These are phyloP conservation scores for Tetracladium setigerum DNA, from an alignment of 495 filamentous ascomycete genomes.

Conservation along the genomic window DNA sequence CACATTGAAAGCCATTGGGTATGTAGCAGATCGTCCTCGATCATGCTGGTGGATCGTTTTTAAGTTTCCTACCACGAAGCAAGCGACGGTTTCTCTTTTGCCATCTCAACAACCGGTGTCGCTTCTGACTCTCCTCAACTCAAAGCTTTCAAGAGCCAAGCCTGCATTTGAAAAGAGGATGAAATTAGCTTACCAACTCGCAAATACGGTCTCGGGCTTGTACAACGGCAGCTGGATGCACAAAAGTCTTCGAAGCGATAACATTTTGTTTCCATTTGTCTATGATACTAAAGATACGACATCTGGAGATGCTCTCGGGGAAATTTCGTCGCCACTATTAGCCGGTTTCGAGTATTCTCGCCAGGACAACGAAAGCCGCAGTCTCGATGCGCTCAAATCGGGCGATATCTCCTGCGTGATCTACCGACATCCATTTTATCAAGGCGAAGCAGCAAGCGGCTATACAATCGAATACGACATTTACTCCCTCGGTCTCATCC, in stretches of 20 bases:
- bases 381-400: background rate
- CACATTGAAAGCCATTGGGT: no score
- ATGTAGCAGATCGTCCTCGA: no score
- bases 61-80: no score
- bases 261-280: background rate
- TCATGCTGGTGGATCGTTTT: no score
- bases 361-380: background rate
- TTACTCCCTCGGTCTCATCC: background rate
- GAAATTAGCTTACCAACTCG: no score
- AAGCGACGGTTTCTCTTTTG: no score
- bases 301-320: no score
- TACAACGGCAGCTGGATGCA: background rate
- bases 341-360: background rate
- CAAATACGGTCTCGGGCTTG: background rate
- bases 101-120: no score
- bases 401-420: background rate
- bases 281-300: no score
- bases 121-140: no score
- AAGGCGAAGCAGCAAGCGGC: conserved; percentile 1
- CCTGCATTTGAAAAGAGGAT: no score
- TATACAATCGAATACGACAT: conserved; percentile 1
- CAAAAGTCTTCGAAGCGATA: background rate
- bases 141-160: no score
- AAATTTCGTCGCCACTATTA: background rate
- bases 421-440: background rate